Evolutionary conservation across 2,329 filamentous ascomycete genomes (phyloP).

Genomic region (Alternaria solani): DNA sequence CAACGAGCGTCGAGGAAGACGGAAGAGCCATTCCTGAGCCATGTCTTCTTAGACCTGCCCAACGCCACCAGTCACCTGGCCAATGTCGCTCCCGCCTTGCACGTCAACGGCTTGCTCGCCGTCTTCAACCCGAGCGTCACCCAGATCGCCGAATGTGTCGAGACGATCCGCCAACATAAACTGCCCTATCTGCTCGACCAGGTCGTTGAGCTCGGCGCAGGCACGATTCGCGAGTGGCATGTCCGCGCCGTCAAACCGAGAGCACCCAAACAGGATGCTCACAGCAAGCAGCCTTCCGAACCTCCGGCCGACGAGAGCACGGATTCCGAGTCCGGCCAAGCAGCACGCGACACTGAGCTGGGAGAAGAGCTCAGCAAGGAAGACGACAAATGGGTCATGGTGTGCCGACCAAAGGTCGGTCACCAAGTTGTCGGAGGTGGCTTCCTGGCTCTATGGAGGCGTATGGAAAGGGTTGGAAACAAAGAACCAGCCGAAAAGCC

Average conservation of each 20-base stretch:
- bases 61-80: constrained; percentile 63
- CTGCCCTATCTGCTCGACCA: constrained; percentile 67
- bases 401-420: constrained; percentile 50
- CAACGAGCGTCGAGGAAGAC: constrained; percentile 50
- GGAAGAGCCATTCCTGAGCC: constrained; percentile 69
- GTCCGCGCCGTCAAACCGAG: constrained; percentile 61
- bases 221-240: constrained; percentile 70
- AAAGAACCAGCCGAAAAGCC: neutral
- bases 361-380: constrained; percentile 33
- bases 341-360: constrained; percentile 40
- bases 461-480: constrained; percentile 34
- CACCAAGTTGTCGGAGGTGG: constrained; percentile 48
- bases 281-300: constrained; percentile 20
- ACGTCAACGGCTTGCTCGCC: constrained; percentile 69
- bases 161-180: constrained; percentile 60
- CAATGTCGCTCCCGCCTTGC: constrained; percentile 65
- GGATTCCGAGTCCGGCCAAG: constrained; percentile 32
- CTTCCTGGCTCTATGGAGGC: constrained; percentile 49
- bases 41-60: constrained; percentile 78
- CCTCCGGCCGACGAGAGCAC: constrained; percentile 16
- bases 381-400: constrained; percentile 46
- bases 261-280: constrained; percentile 38
- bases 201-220: constrained; percentile 65
- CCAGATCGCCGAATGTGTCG: constrained; percentile 73
- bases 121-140: constrained; percentile 82